Base-by-base conservation (phyloP, 225 moss, liverwort and hornwort species). In the Takakia lepidozioides region DNA sequence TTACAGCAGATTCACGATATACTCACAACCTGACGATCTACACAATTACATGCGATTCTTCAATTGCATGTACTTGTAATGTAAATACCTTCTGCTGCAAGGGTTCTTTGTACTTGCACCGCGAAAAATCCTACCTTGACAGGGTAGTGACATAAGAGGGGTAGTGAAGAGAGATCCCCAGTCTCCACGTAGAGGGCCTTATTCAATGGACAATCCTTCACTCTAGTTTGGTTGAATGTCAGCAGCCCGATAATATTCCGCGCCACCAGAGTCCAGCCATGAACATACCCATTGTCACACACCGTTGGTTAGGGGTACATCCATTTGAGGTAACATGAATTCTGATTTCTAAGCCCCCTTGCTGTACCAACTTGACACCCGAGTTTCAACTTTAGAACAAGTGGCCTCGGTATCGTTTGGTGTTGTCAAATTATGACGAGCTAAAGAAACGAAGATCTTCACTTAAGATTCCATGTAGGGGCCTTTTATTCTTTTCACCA, bases 91-190 rank as follows among this genome's bases (percentile, higher is more conserved):
- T 43, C 2, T 10, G 24, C 2, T 15, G 21, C 25, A 24, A 6
- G 15, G 45, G 45, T 20, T 46, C 40, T 41, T 17, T 6, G 10
- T n/a, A n/a, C n/a, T n/a, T n/a, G n/a, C n/a, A n/a, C n/a, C n/a
- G n/a, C n/a, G n/a, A n/a, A n/a, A n/a, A n/a, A n/a, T n/a, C n/a
- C n/a, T 50, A 72, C 75, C 55, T 82, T 77, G 48, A 82, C 37
- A 49, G 81, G 81, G 19, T 82, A 82, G 43, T 77, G 72, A 25
- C 81, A 77, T 2, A 54, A 50, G 4, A 77, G 49, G 20, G 81
- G 81, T 16, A 53, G 38, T 0, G 0, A 0, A 4, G 29, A 25
- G 2, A 20, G 49, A 3, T 82, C 81, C 5, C 81, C 81, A 3
- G 81, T 82, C 43, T 77, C 38, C n/a, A 70, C 3, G 29, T 82